Percentiles rank a stretch among this genome's conserved stretches.
Evolutionary conservation across 441 rosid species (phyloP).

Genomic region (Arabidopsis hybrid): DNA sequence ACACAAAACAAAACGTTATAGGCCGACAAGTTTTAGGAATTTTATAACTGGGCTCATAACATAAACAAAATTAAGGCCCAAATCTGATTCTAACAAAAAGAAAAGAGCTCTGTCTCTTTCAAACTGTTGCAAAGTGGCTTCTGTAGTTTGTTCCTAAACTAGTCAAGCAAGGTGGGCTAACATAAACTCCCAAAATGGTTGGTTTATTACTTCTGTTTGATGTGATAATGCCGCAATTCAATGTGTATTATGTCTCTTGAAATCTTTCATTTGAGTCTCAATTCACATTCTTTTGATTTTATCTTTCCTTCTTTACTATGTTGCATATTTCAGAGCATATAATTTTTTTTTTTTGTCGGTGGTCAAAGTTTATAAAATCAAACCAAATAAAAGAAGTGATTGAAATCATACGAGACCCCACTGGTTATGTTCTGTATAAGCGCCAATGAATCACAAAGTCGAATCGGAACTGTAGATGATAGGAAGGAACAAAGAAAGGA

Average conservation of each 20-base stretch:
- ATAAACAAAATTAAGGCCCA: slow-evolving; percentile 29
- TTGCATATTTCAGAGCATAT: slow-evolving; percentile 8
- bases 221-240: background rate
- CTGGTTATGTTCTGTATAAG: background rate
- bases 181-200: background rate
- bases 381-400: background rate
- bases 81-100: background rate
- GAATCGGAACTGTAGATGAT: slow-evolving; percentile 14
- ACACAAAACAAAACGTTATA: background rate
- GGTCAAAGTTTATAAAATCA: slow-evolving; percentile 21
- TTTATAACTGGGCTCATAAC: background rate
- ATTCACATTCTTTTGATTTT: background rate
- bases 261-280: background rate
- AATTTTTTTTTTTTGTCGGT: background rate
- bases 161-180: slow-evolving; percentile 4
- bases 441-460: background rate
- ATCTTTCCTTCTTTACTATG: background rate
- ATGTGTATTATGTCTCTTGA: background rate
- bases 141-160: too few relatives aligned
- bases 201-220: background rate
- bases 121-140: background rate
- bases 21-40: background rate
- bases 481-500: background rate
- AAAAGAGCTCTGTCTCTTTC: background rate
- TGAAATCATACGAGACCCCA: background rate